Conservation (phyloP, 352 stramenopile species). For the Globisporangium heterothallicum region DNA sequence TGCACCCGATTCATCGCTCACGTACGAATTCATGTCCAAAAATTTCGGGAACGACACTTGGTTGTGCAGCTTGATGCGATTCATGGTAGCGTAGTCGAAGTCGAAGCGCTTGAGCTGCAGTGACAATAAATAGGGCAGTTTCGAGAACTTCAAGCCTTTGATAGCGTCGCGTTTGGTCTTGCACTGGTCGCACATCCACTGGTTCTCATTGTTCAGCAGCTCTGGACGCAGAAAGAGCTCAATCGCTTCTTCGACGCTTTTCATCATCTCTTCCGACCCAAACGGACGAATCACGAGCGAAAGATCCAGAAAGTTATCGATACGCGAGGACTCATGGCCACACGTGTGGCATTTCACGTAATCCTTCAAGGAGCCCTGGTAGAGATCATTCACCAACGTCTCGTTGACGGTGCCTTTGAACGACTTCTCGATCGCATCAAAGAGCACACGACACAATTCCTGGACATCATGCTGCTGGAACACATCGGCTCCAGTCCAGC, state of each 20-base stretch:
- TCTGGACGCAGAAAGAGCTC: constrained; percentile 85
- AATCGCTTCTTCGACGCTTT: constrained; percentile 81
- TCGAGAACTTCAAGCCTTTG: constrained; percentile 87
- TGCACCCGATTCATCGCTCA: constrained; percentile 45
- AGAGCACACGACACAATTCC: constrained; percentile 87
- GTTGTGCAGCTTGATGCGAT: constrained; percentile 84
- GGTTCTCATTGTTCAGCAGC: constrained; percentile 86
- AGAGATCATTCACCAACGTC: constrained; percentile 84
- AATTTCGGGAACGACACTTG: constrained; percentile 87
- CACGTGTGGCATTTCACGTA: constrained; percentile 86
- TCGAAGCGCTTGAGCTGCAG: constrained; percentile 91
- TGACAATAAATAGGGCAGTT: constrained; percentile 85
- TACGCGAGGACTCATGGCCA: constrained; percentile 77
- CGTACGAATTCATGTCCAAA: constrained; percentile 87
- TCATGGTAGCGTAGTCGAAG: constrained; percentile 90
- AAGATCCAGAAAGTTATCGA: constrained; percentile 88
- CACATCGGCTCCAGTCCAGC: constrained; percentile 84
- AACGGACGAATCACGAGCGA: constrained; percentile 88
- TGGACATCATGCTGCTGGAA: constrained; percentile 92
- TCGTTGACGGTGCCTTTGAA: constrained; percentile 86
- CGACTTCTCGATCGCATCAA: constrained; percentile 87
- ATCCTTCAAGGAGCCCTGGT: constrained; percentile 82
- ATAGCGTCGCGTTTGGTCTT: constrained; percentile 84
- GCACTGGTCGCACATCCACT: constrained; percentile 85
- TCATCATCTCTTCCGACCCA: constrained; percentile 80